Base-by-base conservation (phyloP, 1,139 yeast genomes). In the Suhomyces maxii region DNA sequence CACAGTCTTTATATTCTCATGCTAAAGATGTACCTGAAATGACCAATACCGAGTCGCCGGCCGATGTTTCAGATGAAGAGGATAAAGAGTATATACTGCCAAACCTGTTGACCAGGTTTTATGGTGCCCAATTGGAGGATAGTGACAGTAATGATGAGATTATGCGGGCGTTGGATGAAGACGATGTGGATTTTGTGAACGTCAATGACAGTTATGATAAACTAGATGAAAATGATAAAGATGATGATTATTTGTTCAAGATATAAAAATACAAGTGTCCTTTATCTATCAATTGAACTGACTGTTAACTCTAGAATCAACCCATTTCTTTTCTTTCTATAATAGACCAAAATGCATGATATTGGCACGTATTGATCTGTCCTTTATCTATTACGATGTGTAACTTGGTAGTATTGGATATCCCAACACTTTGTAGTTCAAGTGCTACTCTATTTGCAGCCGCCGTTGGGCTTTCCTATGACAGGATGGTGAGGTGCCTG, bases 61-160 rank as follows among this genome's bases (percentile, higher is more conserved):
- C 45, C 26, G 49, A 50, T 18, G 53, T 53, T 26, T 53, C 60
- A n/a, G 64, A 47, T 2, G 52, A 46, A 3, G 48, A 40, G 42
- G 74, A 72, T 40, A 64, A 61, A 44, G 77, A 72, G 49, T 73
- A 73, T 49, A 65, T 72, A 26, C 76, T 69, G 75, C 77, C 79
- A 2, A 65, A 64, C 38, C 73, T 69, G 73, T 56, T 73, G 42
- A 67, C 73, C 8, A 61, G 60, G 37, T 66, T 61, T 40, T 65
- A 64, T 44, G 74, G 61, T 4, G 46, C 49, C 2, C 56, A 53
- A 33, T 35, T 50, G 7, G 55, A 54, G 13, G 63, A 56, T 13
- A 53, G 50, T 3, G 61, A 54, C 12, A 53, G 58, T 11, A 64
- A 61, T 7, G 64, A 60, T 14, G 59, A 50, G 36, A 46, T 53